Conservation (phyloP, 345 rosid species). For the Salix caprea region DNA sequence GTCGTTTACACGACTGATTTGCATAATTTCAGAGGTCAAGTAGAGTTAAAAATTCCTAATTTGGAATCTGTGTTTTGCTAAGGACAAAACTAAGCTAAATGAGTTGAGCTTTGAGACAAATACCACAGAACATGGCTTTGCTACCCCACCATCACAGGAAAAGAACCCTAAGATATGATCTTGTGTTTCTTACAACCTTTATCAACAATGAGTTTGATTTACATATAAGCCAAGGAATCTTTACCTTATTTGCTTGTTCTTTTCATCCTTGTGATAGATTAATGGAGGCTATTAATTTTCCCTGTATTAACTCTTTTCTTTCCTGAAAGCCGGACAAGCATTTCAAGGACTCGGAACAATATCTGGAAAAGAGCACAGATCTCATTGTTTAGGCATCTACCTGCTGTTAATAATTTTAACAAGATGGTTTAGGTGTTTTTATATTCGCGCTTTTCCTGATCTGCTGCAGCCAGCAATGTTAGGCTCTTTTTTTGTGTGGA, state of each 20-base stretch:
- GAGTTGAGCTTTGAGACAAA: not conserved
- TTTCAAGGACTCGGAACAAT: no score
- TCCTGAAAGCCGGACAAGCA: not conserved
- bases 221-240: not conserved
- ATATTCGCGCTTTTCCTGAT: not conserved
- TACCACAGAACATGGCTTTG: conserved; percentile 10
- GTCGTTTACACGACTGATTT: not conserved
- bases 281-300: not conserved
- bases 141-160: not conserved
- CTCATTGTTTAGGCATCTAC: not conserved
- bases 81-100: conserved; percentile 6
- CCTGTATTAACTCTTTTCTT: not conserved
- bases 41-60: not conserved
- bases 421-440: not conserved
- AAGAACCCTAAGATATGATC: not conserved
- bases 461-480: not conserved
- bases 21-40: not conserved
- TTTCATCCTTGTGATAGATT: not conserved
- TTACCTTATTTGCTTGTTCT: not conserved
- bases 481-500: not conserved
- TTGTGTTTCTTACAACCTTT: not conserved
- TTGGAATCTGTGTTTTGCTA: conserved; percentile 8
- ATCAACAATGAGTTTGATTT: not conserved
- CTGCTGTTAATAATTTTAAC: not conserved
- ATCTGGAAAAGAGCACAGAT: no score